Evolutionary conservation across 768 basidiomycete genomes (phyloP), one percentile per base, ranked within the genome.

Genomic region (Podaxis sp.): DNA sequence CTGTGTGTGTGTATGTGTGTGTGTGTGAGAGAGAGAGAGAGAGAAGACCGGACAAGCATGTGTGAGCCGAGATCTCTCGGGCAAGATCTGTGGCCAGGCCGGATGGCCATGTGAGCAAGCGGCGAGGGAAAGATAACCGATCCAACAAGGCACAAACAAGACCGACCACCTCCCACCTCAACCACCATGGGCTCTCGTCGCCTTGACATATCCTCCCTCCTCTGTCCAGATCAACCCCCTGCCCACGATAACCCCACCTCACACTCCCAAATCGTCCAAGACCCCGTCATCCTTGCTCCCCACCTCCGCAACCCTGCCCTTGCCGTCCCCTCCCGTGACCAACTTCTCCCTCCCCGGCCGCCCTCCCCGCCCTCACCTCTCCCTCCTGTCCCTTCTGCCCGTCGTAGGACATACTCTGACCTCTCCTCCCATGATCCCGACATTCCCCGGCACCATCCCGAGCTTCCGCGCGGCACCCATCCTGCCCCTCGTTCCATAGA

Each of bases 171-270:
- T 67, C 65, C 65, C 68, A 64, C 68, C 64, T 35, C 60, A 63
- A 53, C 55, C 61, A 55, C 56, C 62, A 89, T 88, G 86, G 78
- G 80, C 50, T 84, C 87, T 27, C 79, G 88, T 56, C 80, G 89
- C 54, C 86, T 91, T 68, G 86, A 86, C 67, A 91, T 92, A 23
- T 87, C 88, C 13, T 89, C 88, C 6, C 82, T 91, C 40, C 81
- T 91, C 32, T 90, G 87, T 68, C 74, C 80, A 68, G 73, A 78
- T 63, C 67, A 69, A 23, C 40, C 59, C 61, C 60, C 48, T 37
- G 44, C 32, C 32, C 32, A 59, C 61, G 37, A 61, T 61, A 23
- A 44, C 55, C 32, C 44, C 7, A 2, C 25, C 7, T 2, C 27
- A n/a, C 37, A 21, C 23, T 47, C 28, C 44, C 32, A 32, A 32